phyloP scores from a whole-genome alignment of 177 flowering plant species.

The Telopea speciosissima region DNA sequence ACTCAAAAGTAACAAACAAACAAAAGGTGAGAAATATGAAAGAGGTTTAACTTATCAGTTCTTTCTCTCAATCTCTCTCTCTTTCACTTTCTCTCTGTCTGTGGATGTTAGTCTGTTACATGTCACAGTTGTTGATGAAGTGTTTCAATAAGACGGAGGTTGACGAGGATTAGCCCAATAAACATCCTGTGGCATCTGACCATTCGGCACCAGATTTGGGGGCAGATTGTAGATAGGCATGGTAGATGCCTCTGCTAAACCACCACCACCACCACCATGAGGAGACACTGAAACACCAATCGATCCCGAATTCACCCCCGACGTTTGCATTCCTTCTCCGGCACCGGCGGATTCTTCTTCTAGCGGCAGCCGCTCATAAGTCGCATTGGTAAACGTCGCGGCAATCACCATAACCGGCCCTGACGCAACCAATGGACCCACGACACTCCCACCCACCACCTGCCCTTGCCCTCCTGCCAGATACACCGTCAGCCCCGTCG shows the following conservation, averaged over 20 bases:
- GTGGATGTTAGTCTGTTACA: too few relatives aligned
- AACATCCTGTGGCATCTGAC: conserved; percentile 23
- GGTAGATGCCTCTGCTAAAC: conserved; percentile 22
- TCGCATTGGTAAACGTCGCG: conserved; percentile 72
- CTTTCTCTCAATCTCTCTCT: background rate
- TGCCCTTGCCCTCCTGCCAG: conserved; percentile 86
- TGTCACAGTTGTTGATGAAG: background rate
- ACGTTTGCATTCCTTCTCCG: conserved; percentile 23
- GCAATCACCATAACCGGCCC: conserved; percentile 88
- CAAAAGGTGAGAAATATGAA: background rate
- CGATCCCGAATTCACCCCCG: conserved; percentile 18
- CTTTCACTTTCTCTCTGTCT: background rate
- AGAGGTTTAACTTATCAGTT: background rate
- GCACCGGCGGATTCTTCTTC: conserved; percentile 41
- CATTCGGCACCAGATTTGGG: conserved; percentile 21
- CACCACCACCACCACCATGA: conserved; percentile 13
- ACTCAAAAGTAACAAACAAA: background rate
- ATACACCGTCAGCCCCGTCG: conserved; percentile 68
- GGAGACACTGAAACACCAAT: conserved; percentile 17
- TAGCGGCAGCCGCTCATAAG: conserved; percentile 67
- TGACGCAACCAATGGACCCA: conserved; percentile 68
- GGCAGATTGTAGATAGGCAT: conserved; percentile 22
- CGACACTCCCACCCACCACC: conserved; percentile 81
- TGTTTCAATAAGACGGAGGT: conserved; percentile 14
- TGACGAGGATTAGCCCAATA: conserved; percentile 23